Conservation (phyloP, 768 basidiomycete genomes). For the Cyathus striatus region DNA sequence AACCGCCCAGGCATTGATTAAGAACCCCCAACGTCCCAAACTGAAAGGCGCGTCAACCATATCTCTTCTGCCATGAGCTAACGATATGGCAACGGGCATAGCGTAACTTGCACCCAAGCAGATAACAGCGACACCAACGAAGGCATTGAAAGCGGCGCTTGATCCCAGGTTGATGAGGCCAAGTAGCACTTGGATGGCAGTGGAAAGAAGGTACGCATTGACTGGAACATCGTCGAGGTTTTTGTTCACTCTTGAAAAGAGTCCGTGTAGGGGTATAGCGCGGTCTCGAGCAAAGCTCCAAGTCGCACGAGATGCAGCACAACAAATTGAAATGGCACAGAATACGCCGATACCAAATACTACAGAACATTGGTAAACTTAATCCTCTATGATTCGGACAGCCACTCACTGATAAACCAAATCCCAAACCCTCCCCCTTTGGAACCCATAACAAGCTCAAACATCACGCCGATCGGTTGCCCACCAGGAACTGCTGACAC, state of each 20-base stretch:
- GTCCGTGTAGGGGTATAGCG: slow-evolving; percentile 49
- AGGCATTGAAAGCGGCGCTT: slow-evolving; percentile 61
- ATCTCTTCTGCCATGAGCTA: slow-evolving; percentile 36
- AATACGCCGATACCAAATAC: slow-evolving; percentile 56
- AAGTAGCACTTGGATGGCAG: slow-evolving; percentile 50
- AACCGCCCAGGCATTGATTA: slow-evolving; percentile 47
- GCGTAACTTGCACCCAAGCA: slow-evolving; percentile 62
- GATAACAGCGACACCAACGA: slow-evolving; percentile 62
- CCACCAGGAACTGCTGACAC: slow-evolving; percentile 42
- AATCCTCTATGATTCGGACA: too few species aligned
- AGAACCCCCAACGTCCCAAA: slow-evolving; percentile 38
- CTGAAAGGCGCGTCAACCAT: slow-evolving; percentile 46
- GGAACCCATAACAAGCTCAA: slow-evolving; percentile 58
- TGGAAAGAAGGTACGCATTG: slow-evolving; percentile 57
- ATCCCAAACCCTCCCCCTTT: slow-evolving; percentile 59
- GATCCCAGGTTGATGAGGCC: slow-evolving; percentile 62
- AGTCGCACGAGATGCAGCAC: slow-evolving; percentile 63
- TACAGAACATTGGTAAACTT: too few species aligned
- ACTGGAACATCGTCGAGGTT: slow-evolving; percentile 44
- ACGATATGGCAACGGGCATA: slow-evolving; percentile 53
- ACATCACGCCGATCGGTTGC: slow-evolving; percentile 61
- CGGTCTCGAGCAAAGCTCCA: slow-evolving; percentile 70
- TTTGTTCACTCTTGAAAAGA: slow-evolving; percentile 42
- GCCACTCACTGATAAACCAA: slow-evolving; percentile 40
- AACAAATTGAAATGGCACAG: slow-evolving; percentile 62